Evolutionary conservation across 1,139 yeast species (phyloP).

Genomic region (Barnettozyma hawaiiensis): DNA sequence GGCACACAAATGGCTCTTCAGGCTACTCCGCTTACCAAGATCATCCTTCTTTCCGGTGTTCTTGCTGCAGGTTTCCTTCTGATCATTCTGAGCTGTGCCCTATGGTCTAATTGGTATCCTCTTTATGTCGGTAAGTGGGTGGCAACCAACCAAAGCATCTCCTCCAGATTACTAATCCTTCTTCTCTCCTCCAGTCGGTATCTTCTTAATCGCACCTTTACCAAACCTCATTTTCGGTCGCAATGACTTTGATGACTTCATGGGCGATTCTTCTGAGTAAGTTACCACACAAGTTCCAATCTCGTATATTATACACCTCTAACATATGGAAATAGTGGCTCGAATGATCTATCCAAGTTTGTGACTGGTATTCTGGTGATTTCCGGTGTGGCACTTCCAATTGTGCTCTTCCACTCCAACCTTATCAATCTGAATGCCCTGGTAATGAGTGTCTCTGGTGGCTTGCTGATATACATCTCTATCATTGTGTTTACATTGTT

Average conservation of each 20-base stretch:
- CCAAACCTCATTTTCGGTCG: slow-evolving; percentile 53
- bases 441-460: slow-evolving; percentile 64
- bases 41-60: slow-evolving; percentile 63
- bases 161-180: slow-evolving; percentile 3
- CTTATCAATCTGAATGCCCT: slow-evolving; percentile 54
- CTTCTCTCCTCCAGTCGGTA: slow-evolving; percentile 33
- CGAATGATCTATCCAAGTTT: slow-evolving; percentile 56
- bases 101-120: slow-evolving; percentile 66
- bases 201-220: slow-evolving; percentile 65
- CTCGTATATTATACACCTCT: background rate
- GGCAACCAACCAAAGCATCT: background rate
- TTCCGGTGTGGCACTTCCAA: slow-evolving; percentile 63
- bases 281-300: no score
- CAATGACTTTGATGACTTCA: slow-evolving; percentile 49
- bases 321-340: slow-evolving; percentile 3
- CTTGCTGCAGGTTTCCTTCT: slow-evolving; percentile 71
- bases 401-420: slow-evolving; percentile 55
- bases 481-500: slow-evolving; percentile 67
- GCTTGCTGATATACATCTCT: slow-evolving; percentile 63
- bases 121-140: slow-evolving; percentile 49
- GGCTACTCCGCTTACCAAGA: slow-evolving; percentile 57
- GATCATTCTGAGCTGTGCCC: slow-evolving; percentile 66
- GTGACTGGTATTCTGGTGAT: slow-evolving; percentile 61
- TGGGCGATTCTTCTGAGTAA: slow-evolving; percentile 47
- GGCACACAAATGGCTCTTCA: slow-evolving; percentile 6